Evolutionary conservation across 2,329 filamentous ascomycete species (phyloP), one percentile per base, ranked within the genome.

Genomic region (Seiridium cupressi): DNA sequence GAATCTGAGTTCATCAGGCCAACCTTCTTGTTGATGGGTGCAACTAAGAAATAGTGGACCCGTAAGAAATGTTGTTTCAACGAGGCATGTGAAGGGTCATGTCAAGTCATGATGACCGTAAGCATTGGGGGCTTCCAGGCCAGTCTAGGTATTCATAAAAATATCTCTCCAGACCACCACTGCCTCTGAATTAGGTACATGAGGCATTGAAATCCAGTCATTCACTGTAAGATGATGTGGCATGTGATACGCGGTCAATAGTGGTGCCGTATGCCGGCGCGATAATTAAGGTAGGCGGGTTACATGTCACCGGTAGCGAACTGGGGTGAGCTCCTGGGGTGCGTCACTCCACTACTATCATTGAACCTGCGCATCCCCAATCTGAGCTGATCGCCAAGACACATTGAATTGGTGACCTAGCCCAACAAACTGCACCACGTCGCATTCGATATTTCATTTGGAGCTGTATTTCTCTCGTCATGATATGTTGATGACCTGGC

Each of bases 11-110:
- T 63, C 38, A 48, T 64, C 13, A 65, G 66, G 34, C 64, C 65
- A 51, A 68, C 65, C 3, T 68, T 69, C 36, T 59, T 68, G 35
- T 58, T 68, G 53, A 60, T 67, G 13, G 63, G 63, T 6, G 64
- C 63, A 36, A 62, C 31, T 32, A 66, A 63, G 48, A 46, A 49
- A 26, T 26, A 2, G 18, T 26, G 18, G 18, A 26, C 18, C 18
- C 18, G 18, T 26, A 26, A 26, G 18, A 26, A 26, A 26, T 26
- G 18, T 26, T 26, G 18, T 26, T 26, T 26, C 18, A 26, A 26
- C 18, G 18, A 26, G 18, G 18, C 18, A 26, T 26, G 18, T 26
- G 18, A 26, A 26, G 18, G 18, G 18, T 26, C 18, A 1, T 26
- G 18, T 26, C 18, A 26, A 26, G 18, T 26, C 18, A 26, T 26